Evolutionary conservation across 192 early-diverging fungal genomes (phyloP), one percentile per base, ranked within the genome.

Genomic region (Entophlyctis luteolus): DNA sequence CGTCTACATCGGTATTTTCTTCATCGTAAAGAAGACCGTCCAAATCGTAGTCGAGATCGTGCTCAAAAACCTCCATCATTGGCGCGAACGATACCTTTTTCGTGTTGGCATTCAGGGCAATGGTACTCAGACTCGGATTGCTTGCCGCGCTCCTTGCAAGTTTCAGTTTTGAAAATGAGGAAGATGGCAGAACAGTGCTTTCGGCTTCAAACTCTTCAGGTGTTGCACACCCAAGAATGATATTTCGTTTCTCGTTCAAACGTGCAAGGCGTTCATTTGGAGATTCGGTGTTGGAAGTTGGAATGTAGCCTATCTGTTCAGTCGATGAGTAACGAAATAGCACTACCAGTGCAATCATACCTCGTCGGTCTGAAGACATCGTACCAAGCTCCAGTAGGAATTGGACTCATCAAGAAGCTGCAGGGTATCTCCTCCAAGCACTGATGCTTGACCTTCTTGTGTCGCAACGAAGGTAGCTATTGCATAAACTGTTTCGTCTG

Each of bases 221-320:
- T 10, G 59, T 62, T 25, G 36, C 14, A 8, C 42, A 22, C 18
- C 59, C 59, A 16, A 62, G 35, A 46, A 62, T 76, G 3, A 92
- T 84, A 75, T 92, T 92, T 33, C 83, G 72, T 55, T 81, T 80
- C 63, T 87, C 87, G 66, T 92, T 91, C 25, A 92, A 68, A 36
- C 91, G 78, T 12, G 89, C 91, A 39, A 92, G 60, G 31, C 89
- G 81, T 63, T 92, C 91, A 71, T 80, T 87, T 0, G 91, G 91
- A 2, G 88, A 91, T 82, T 93, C 91, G 37, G 92, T 86, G 65
- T 93, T 91, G 65, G 91, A 89, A 2, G 91, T 90, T 27, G 91
- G 91, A 49, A 93, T 89, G 68, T 93, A 93, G n/a, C 91, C 91
- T 71, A 92, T 86, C 71, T 87, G 79, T 18, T 20, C 25, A 12